Percentiles rank a stretch among this genome's conserved stretches.
Conservation (phyloP, 2,329 filamentous ascomycete species). For the Exophiala xenobiotica region DNA sequence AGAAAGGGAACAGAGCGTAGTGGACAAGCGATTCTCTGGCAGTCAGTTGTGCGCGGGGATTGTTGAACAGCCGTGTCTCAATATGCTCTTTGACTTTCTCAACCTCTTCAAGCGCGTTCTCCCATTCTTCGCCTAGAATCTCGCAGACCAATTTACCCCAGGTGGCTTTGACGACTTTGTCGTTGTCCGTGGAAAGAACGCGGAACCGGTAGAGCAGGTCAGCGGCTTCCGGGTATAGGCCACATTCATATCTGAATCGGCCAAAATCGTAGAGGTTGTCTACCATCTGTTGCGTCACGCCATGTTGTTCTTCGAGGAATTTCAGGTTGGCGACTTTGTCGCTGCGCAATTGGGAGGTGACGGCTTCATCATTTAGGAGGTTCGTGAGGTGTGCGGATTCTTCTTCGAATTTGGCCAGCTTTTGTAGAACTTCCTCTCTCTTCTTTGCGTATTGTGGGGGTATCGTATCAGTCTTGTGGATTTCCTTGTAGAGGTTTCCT, state of each 20-base stretch:
- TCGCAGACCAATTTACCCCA: slow-evolving; percentile 98
- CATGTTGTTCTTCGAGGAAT: slow-evolving; percentile 94
- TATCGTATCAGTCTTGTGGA: slow-evolving; percentile 74
- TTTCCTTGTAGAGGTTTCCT: slow-evolving; percentile 83
- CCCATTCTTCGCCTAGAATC: slow-evolving; percentile 94
- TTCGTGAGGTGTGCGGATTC: slow-evolving; percentile 86
- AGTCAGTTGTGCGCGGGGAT: slow-evolving; percentile 89
- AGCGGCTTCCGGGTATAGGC: slow-evolving; percentile 84
- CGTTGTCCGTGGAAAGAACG: slow-evolving; percentile 95
- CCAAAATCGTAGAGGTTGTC: slow-evolving; percentile 94
- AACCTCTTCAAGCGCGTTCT: slow-evolving; percentile 85
- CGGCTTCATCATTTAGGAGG: slow-evolving; percentile 81
- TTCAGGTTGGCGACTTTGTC: slow-evolving; percentile 99
- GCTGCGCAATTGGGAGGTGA: slow-evolving; percentile 84
- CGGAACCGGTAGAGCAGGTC: slow-evolving; percentile 97
- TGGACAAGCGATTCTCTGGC: slow-evolving; percentile 97
- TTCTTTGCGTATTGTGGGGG: slow-evolving; percentile 86
- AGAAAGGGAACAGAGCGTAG: slow-evolving; percentile 98
- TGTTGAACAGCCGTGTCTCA: slow-evolving; percentile 93
- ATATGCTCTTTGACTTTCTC: slow-evolving; percentile 88
- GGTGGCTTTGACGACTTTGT: slow-evolving; percentile 91
- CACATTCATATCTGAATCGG: slow-evolving; percentile 96
- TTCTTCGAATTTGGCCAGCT: slow-evolving; percentile 79
- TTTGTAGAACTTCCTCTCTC: slow-evolving; percentile 81
- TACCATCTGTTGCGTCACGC: slow-evolving; percentile 92